Conservation (phyloP, 2,329 filamentous ascomycete genomes). For the Xylariaceae sp. region DNA sequence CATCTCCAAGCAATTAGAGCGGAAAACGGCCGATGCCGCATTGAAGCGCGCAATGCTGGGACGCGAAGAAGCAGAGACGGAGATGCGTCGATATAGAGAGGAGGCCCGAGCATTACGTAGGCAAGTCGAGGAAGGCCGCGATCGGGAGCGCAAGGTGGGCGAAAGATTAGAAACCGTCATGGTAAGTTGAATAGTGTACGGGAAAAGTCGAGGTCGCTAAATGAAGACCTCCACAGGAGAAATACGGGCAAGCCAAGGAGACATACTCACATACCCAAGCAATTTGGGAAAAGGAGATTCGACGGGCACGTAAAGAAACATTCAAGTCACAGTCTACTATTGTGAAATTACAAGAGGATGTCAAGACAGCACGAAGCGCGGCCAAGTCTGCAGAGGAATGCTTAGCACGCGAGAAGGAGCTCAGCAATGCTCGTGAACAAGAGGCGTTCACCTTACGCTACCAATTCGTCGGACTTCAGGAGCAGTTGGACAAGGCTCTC, state of each 20-base stretch:
- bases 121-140: slow-evolving; percentile 65
- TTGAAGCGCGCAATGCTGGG: slow-evolving; percentile 68
- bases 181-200: slow-evolving; percentile 50
- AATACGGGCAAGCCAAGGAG: slow-evolving; percentile 70
- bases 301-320: slow-evolving; percentile 69
- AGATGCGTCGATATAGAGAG: slow-evolving; percentile 65
- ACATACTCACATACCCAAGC: slow-evolving; percentile 67
- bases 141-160: slow-evolving; percentile 66
- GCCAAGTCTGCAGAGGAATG: slow-evolving; percentile 60
- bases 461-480: slow-evolving; percentile 64
- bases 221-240: slow-evolving; percentile 54
- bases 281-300: slow-evolving; percentile 75
- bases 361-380: slow-evolving; percentile 62
- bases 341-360: slow-evolving; percentile 73
- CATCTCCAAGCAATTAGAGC: slow-evolving; percentile 61
- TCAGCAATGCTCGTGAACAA: slow-evolving; percentile 64
- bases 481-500: slow-evolving; percentile 66
- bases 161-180: slow-evolving; percentile 70
- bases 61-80: slow-evolving; percentile 72
- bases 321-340: slow-evolving; percentile 73
- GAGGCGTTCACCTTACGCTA: slow-evolving; percentile 71
- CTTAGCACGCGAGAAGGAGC: slow-evolving; percentile 65
- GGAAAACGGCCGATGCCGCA: slow-evolving; percentile 66
- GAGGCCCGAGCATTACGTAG: slow-evolving; percentile 59
- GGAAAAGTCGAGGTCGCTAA: slow-evolving; percentile 3